A percentile compares a stretch with the other conserved stretches of the same genome.
Evolutionary conservation across 257 asterid species (phyloP).

Genomic region (Nyctanthes arbortristis): DNA sequence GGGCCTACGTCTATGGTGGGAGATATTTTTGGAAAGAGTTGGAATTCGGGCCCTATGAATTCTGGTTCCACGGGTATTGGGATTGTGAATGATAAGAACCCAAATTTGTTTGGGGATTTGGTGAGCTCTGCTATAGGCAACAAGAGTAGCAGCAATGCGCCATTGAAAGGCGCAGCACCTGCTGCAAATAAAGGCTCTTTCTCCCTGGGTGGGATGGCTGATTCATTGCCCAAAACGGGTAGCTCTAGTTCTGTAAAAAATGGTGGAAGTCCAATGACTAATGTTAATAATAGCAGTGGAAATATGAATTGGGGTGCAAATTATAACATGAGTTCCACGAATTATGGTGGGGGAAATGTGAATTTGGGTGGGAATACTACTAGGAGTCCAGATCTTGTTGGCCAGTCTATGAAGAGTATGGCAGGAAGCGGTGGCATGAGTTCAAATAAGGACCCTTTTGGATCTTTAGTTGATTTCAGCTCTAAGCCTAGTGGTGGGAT

Average conservation of each 20-base stretch:
- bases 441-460: conserved; percentile 73
- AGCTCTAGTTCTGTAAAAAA: conserved; percentile 38
- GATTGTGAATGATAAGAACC: conserved; percentile 65
- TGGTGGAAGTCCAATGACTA: conserved; percentile 45
- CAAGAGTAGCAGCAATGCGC: conserved; percentile 58
- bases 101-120: conserved; percentile 88
- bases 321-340: conserved; percentile 23
- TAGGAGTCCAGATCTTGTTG: conserved; percentile 51
- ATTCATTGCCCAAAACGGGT: conserved; percentile 65
- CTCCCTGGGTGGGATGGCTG: conserved; percentile 67
- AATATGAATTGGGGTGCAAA: conserved; percentile 36
- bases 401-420: conserved; percentile 56
- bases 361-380: conserved; percentile 43
- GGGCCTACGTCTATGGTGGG: conserved; percentile 91
- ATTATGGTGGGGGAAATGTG: conserved; percentile 37
- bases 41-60: conserved; percentile 57
- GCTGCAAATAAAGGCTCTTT: conserved; percentile 38
- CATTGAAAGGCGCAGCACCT: conserved; percentile 63
- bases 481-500: conserved; percentile 46
- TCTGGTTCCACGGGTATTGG: conserved; percentile 40
- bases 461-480: conserved; percentile 69
- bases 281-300: conserved; percentile 37
- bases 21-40: conserved; percentile 84
- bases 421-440: conserved; percentile 52
- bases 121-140: conserved; percentile 63